A percentile compares a stretch with the other conserved stretches of the same genome.
These are phyloP conservation scores for Chimonanthus praecox DNA, from an alignment of 164 flowering plant species.

Conservation along the genomic window DNA sequence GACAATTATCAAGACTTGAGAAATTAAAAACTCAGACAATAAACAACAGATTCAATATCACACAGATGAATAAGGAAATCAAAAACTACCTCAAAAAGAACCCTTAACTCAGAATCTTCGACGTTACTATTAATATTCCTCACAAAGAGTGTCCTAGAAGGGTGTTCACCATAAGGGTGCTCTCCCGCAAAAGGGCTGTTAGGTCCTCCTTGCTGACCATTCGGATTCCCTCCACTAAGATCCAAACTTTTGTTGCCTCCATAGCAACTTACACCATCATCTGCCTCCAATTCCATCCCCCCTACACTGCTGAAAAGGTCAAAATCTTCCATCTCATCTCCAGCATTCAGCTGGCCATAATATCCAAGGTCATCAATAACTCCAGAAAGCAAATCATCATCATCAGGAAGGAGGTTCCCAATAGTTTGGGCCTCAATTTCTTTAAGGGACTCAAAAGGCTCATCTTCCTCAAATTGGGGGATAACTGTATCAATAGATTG, in stretches of 20 bases:
- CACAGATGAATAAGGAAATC: background rate
- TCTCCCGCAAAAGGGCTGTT: constrained; percentile 35
- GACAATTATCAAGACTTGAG: constrained; percentile 2
- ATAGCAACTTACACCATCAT: constrained; percentile 23
- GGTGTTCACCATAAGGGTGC: constrained; percentile 55
- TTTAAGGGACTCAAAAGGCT: constrained; percentile 58
- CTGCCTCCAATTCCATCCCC: constrained; percentile 65
- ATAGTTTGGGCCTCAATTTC: constrained; percentile 80
- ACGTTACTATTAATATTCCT: constrained; percentile 68
- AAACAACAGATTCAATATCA: background rate
- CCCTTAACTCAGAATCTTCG: constrained; percentile 57
- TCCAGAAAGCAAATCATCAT: constrained; percentile 63
- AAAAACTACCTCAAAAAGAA: constrained; percentile 60
- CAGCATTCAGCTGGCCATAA: constrained; percentile 19
- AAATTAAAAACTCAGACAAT: background rate
- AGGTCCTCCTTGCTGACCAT: constrained; percentile 22
- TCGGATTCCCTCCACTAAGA: constrained; percentile 18
- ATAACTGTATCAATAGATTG: constrained; percentile 35
- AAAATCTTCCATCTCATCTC: constrained; percentile 51
- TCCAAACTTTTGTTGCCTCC: constrained; percentile 21
- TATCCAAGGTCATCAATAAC: constrained; percentile 40
- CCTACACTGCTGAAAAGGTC: constrained; percentile 55
- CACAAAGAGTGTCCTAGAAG: constrained; percentile 75
- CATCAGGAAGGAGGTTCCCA: constrained; percentile 74
- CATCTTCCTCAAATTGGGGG: constrained; percentile 46